phyloP scores from a whole-genome alignment of 495 filamentous ascomycete species.

The Hyphodiscus hymeniophilus region DNA sequence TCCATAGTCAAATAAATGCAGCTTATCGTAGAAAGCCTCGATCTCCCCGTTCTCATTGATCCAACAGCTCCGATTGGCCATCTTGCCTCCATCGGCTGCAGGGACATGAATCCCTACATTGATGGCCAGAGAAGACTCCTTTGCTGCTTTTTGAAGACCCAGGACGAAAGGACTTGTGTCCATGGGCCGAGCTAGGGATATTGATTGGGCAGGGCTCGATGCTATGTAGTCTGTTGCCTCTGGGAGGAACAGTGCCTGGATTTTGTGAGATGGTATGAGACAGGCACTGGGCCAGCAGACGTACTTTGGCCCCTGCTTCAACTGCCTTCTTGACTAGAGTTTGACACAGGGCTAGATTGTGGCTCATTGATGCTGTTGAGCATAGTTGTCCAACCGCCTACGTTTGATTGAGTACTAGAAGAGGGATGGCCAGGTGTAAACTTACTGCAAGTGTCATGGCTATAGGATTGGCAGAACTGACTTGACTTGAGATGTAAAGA shows the following conservation, averaged over 20 bases:
- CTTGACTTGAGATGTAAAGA: not conserved
- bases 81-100: slow-evolving; percentile 38
- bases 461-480: not conserved
- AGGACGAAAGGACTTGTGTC: slow-evolving; percentile 53
- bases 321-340: slow-evolving; percentile 63
- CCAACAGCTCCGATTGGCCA: slow-evolving; percentile 62
- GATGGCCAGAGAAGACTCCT: slow-evolving; percentile 52
- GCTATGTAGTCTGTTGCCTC: slow-evolving; percentile 83
- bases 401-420: slow-evolving; percentile 2
- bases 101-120: slow-evolving; percentile 88
- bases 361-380: slow-evolving; percentile 66
- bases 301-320: slow-evolving; percentile 67
- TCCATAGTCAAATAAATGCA: slow-evolving; percentile 71
- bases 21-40: slow-evolving; percentile 61
- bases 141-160: slow-evolving; percentile 62
- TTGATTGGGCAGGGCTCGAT: slow-evolving; percentile 51
- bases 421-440: not conserved
- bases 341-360: slow-evolving; percentile 72
- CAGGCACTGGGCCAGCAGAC: not conserved
- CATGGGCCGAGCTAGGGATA: slow-evolving; percentile 55
- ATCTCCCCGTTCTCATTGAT: slow-evolving; percentile 58
- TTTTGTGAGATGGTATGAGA: not conserved
- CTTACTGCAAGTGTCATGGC: slow-evolving; percentile 19
- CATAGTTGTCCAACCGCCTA: slow-evolving; percentile 86
- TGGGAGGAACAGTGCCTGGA: slow-evolving; percentile 78